These are phyloP conservation scores for Podospora appendiculata DNA, from an alignment of 495 filamentous ascomycete genomes.

Conservation along the genomic window DNA sequence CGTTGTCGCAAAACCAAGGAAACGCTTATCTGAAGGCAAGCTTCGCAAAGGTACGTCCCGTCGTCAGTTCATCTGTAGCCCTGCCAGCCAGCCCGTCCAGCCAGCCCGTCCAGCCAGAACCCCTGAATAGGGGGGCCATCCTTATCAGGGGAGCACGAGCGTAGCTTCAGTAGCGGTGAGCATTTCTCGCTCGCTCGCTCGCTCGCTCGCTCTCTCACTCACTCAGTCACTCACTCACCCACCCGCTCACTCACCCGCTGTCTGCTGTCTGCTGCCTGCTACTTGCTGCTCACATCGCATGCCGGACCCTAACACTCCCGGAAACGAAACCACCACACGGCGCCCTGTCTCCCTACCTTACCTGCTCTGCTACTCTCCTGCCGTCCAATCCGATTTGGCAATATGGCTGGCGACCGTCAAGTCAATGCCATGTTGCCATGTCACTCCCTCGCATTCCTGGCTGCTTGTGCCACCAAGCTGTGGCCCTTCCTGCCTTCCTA, in stretches of 20 bases:
- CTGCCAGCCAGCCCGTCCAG: background rate
- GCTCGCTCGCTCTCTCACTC: too few species aligned
- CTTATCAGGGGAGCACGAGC: slow-evolving; percentile 10
- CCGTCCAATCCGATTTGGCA: slow-evolving; percentile 9
- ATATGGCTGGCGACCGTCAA: background rate
- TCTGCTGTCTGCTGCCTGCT: too few species aligned
- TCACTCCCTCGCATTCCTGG: slow-evolving; percentile 9
- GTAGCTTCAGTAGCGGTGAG: slow-evolving; percentile 11
- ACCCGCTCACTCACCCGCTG: too few species aligned
- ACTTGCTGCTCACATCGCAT: background rate
- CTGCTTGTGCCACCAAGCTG: slow-evolving; percentile 11
- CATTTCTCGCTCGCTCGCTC: too few species aligned
- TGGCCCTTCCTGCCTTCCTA: slow-evolving; percentile 10
- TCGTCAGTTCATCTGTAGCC: background rate
- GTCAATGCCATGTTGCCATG: slow-evolving; percentile 14
- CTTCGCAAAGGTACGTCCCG: background rate
- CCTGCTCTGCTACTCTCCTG: background rate
- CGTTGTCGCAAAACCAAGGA: background rate
- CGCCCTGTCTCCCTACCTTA: background rate
- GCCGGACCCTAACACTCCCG: slow-evolving; percentile 15
- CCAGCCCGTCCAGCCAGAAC: background rate
- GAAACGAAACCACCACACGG: slow-evolving; percentile 5
- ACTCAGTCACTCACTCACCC: too few species aligned
- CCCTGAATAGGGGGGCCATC: background rate
- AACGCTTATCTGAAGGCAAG: background rate